Evolutionary conservation across 495 filamentous ascomycete genomes (phyloP).

Genomic region (Xylaria nigripes): DNA sequence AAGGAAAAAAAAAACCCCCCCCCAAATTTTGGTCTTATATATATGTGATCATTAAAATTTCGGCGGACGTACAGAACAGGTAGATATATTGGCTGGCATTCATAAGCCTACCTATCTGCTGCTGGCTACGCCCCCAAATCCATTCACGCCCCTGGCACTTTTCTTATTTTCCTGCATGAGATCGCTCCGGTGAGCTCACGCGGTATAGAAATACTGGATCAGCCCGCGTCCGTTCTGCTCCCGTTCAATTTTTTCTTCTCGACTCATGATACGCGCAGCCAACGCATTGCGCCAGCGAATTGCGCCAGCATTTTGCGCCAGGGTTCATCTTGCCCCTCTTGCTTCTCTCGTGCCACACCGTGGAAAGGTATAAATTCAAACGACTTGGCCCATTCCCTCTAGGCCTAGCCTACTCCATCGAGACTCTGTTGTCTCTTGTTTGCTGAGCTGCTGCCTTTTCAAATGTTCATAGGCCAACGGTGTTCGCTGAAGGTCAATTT

Average conservation of each 20-base stretch:
- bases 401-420: neutral
- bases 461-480: constrained; percentile 7
- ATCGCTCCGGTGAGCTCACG: constrained; percentile 26
- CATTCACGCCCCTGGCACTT: constrained; percentile 10
- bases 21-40: too few species aligned
- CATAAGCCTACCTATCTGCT: constrained; percentile 35
- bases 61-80: too few species aligned
- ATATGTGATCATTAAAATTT: too few species aligned
- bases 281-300: constrained; percentile 13
- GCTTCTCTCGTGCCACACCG: constrained; percentile 7
- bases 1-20: too few species aligned
- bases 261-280: constrained; percentile 15
- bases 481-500: constrained; percentile 4
- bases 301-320: constrained; percentile 4
- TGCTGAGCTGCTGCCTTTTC: constrained; percentile 1
- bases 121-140: constrained; percentile 23
- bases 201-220: constrained; percentile 22
- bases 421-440: constrained; percentile 9
- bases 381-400: constrained; percentile 2
- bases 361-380: constrained; percentile 12
- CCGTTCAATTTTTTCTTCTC: constrained; percentile 14
- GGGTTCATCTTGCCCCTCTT: constrained; percentile 5
- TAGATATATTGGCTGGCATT: constrained; percentile 26
- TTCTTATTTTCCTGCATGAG: constrained; percentile 20
- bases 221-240: constrained; percentile 14